Conservation (phyloP, 192 early-diverging fungal genomes). For the Coemansia sp. region DNA sequence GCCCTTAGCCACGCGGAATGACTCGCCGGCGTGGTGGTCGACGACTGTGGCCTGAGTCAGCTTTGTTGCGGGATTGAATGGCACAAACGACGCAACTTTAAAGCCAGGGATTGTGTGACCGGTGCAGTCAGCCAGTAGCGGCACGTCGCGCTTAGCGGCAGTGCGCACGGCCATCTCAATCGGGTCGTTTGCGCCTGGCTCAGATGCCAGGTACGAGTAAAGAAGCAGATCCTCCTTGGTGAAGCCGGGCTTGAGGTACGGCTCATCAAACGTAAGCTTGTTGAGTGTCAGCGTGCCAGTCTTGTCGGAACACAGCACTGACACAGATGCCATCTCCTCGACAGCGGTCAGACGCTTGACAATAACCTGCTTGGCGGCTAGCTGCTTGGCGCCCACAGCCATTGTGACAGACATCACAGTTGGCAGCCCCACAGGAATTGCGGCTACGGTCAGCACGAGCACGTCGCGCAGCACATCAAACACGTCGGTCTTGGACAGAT, state of each 20-base stretch:
- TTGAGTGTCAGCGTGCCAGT: conserved; percentile 91
- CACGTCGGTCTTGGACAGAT: conserved; percentile 55
- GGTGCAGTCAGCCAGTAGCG: conserved; percentile 64
- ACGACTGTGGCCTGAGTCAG: conserved; percentile 87
- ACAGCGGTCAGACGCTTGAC: conserved; percentile 93
- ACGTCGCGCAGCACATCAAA: conserved; percentile 67
- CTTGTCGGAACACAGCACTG: conserved; percentile 82
- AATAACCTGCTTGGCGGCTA: conserved; percentile 89
- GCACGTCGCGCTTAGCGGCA: conserved; percentile 72
- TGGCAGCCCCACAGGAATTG: conserved; percentile 90
- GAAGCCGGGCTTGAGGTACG: conserved; percentile 65
- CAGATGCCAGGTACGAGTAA: conserved; percentile 78
- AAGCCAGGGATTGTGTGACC: conserved; percentile 85
- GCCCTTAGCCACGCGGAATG: conserved; percentile 90
- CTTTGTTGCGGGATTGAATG: conserved; percentile 92
- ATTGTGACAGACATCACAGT: conserved; percentile 93
- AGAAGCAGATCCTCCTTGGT: conserved; percentile 78
- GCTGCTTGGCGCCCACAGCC: conserved; percentile 85
- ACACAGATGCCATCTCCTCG: conserved; percentile 87
- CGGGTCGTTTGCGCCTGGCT: conserved; percentile 85
- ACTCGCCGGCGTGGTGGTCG: conserved; percentile 66
- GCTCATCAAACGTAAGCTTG: conserved; percentile 87
- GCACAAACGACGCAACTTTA: conserved; percentile 87
- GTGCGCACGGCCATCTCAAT: conserved; percentile 85
- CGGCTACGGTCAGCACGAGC: conserved; percentile 89